These are phyloP conservation scores for Prunella vulgaris DNA, from an alignment of 257 asterid genomes.

Conservation along the genomic window DNA sequence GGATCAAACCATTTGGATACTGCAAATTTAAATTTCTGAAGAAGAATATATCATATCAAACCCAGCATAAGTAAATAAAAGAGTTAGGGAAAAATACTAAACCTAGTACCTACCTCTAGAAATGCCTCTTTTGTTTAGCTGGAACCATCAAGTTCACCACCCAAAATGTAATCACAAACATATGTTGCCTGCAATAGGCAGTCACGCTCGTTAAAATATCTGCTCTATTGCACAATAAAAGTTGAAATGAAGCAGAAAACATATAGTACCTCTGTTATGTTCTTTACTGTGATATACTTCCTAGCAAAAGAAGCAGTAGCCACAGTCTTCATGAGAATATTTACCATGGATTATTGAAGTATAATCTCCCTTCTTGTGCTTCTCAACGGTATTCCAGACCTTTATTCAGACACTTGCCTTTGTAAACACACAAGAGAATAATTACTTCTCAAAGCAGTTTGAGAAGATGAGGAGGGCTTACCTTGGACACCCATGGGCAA, in stretches of 20 bases:
- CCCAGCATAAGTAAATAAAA: constrained; percentile 12
- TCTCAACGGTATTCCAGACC: constrained; percentile 96
- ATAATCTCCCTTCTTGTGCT: constrained; percentile 95
- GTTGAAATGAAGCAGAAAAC: constrained; percentile 3
- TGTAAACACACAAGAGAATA: not conserved
- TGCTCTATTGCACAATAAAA: not conserved
- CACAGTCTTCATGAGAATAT: constrained; percentile 81
- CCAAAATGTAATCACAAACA: constrained; percentile 90
- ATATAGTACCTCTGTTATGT: constrained; percentile 77
- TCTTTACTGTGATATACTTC: constrained; percentile 75
- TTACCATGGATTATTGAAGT: constrained; percentile 95
- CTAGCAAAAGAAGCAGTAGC: constrained; percentile 99
- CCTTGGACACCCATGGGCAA: constrained; percentile 99
- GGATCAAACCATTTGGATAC: constrained; percentile 91
- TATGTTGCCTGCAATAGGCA: constrained; percentile 65
- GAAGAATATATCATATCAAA: constrained; percentile 19
- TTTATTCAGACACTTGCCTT: constrained; percentile 23
- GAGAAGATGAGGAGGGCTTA: constrained; percentile 15
- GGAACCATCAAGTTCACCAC: constrained; percentile 92
- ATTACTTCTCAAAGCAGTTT: not conserved
- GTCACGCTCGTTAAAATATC: not conserved
- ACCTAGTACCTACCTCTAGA: constrained; percentile 68
- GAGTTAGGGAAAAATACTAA: constrained; percentile 2
- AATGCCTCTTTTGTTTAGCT: constrained; percentile 94
- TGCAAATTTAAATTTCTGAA: constrained; percentile 85